These are phyloP conservation scores for Dictyostelium firmibasis DNA, from an alignment of 78 protist species.

Conservation along the genomic window DNA sequence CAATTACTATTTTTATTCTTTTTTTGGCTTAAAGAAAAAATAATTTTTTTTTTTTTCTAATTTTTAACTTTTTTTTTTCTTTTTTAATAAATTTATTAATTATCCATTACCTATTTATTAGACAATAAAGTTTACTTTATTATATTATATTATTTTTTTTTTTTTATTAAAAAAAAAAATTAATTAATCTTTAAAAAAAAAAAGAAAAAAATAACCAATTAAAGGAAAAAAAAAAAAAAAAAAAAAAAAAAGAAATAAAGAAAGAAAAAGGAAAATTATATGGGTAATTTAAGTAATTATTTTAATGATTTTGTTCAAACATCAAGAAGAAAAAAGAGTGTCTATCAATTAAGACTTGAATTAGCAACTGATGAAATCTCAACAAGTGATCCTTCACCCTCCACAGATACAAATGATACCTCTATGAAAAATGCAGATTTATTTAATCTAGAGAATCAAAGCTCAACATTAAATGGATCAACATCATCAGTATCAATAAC, in stretches of 20 bases:
- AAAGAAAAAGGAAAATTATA: neutral
- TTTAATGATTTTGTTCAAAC: neutral
- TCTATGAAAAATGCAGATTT: neutral
- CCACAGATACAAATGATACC: neutral
- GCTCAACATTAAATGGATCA: neutral
- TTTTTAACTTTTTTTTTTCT: too few relatives aligned
- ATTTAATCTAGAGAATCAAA: neutral
- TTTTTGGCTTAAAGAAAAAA: too few relatives aligned
- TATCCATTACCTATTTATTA: neutral
- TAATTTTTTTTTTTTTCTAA: too few relatives aligned
- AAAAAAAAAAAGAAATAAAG: neutral
- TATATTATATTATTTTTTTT: too few relatives aligned
- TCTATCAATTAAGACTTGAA: neutral
- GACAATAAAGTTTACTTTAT: neutral
- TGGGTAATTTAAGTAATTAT: neutral
- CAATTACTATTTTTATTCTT: neutral
- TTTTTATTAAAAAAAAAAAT: too few relatives aligned
- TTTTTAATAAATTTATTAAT: too few relatives aligned
- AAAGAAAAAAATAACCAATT: neutral
- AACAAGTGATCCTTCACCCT: neutral
- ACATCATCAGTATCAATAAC: neutral
- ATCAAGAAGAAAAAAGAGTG: conserved; percentile 34
- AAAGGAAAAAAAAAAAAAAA: neutral
- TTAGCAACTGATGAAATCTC: neutral
- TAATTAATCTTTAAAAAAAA: neutral